Conservation (phyloP, 441 rosid species). For the Corymbia citriodora region DNA sequence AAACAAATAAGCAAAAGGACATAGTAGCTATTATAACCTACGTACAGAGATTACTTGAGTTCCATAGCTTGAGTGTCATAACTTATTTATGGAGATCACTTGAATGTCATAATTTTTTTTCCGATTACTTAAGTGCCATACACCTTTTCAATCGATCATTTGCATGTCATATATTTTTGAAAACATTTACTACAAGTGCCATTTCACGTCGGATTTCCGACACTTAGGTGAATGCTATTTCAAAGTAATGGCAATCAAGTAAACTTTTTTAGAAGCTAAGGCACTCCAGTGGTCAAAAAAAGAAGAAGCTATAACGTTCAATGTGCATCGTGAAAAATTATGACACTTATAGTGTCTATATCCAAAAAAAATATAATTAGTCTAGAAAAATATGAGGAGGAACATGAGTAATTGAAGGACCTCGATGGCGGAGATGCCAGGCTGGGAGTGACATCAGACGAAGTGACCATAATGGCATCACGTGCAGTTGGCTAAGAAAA, state of each 20-base stretch:
- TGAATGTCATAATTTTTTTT: not conserved
- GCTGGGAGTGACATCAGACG: not conserved
- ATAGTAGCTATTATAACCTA: no score
- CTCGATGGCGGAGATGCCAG: not conserved
- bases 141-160: not conserved
- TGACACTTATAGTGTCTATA: not conserved
- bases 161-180: not conserved
- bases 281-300: not conserved
- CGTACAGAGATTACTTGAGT: not conserved
- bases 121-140: not conserved
- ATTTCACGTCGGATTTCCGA: not conserved
- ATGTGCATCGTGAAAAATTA: no score
- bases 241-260: not conserved
- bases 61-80: not conserved
- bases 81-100: not conserved
- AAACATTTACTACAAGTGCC: not conserved
- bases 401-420: not conserved
- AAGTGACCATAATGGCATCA: not conserved
- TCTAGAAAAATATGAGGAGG: not conserved
- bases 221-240: not conserved
- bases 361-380: not conserved
- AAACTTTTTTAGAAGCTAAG: not conserved
- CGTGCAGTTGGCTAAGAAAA: not conserved
- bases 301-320: no score
- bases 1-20: not conserved